phyloP scores from a whole-genome alignment of 1,284 basidiomycete genomes.

The Melampsora allii-populina region DNA sequence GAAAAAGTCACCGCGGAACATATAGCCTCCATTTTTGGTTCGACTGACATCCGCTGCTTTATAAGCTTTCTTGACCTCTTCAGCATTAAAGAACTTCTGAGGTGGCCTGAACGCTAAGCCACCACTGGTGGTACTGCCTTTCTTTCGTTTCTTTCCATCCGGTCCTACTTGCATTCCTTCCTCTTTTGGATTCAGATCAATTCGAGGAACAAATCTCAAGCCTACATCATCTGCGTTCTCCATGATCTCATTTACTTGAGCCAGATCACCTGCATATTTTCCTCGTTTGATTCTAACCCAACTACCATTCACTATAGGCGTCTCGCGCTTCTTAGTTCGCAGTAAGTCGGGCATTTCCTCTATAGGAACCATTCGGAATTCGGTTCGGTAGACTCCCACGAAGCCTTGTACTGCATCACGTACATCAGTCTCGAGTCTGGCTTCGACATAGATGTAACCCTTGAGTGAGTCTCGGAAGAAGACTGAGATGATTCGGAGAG shows the following conservation, averaged over 20 bases:
- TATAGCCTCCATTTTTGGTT: slow-evolving; percentile 62
- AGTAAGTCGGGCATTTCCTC: slow-evolving; percentile 97
- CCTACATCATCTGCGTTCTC: slow-evolving; percentile 93
- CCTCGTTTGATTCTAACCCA: slow-evolving; percentile 96
- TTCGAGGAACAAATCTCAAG: slow-evolving; percentile 90
- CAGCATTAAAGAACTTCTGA: slow-evolving; percentile 87
- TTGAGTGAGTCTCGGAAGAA: slow-evolving; percentile 94
- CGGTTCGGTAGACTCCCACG: slow-evolving; percentile 81
- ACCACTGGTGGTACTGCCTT: slow-evolving; percentile 59
- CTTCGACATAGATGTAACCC: slow-evolving; percentile 95
- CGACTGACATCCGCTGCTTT: slow-evolving; percentile 71
- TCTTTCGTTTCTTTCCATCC: slow-evolving; percentile 62
- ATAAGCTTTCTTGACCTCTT: slow-evolving; percentile 85
- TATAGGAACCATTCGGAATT: slow-evolving; percentile 83
- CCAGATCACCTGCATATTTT: slow-evolving; percentile 90
- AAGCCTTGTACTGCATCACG: slow-evolving; percentile 80
- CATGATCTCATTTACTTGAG: slow-evolving; percentile 87
- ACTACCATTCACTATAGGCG: slow-evolving; percentile 76
- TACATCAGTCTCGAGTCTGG: slow-evolving; percentile 80
- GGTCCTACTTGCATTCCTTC: slow-evolving; percentile 58
- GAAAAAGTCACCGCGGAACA: slow-evolving; percentile 91
- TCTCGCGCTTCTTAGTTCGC: slow-evolving; percentile 90
- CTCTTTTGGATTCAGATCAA: slow-evolving; percentile 88
- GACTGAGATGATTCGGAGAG: slow-evolving; percentile 80
- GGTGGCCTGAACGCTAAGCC: slow-evolving; percentile 69